Evolutionary conservation across 2,329 filamentous ascomycete genomes (phyloP), one percentile per base, ranked within the genome.

Genomic region (Epichloe aotearoae): DNA sequence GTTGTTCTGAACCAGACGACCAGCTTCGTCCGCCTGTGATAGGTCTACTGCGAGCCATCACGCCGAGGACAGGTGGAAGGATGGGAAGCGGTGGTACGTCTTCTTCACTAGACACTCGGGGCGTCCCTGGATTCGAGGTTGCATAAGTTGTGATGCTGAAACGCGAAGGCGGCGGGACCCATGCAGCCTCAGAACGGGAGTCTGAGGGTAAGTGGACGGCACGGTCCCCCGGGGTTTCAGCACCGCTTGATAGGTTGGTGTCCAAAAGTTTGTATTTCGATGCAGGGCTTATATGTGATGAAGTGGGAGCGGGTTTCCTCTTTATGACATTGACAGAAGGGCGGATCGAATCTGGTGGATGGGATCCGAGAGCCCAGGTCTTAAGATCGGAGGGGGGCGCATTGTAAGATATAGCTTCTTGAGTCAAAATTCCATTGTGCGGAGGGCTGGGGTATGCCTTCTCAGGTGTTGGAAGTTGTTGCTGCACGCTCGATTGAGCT

Each of bases 131-230:
- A 40, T 56, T 52, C 2, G 77, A 75, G 2, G 79, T 77, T 23
- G 75, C 73, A 58, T 77, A 81, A 2, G 80, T 84, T 7, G 78
- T 82, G 55, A 77, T 69, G 64, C 80, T 85, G 63, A 84, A 85
- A 44, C 77, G 76, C 46, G 80, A 84, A 2, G 69, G 64, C 5
- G 78, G 77, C 51, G 78, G 74, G 12, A 68, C 65, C 69, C 73
- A 74, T 38, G 73, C 52, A 52, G 63, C 59, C 12, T 68, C 60
- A 19, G 64, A 8, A 23, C 37, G 30, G 11, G 48, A 46, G 30
- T 45, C 53, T 23, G 45, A 41, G 41, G 62, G 52, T 38, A 47
- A 59, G 56, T 15, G 15, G 51, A 36, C 54, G 11, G 34, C 12
- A 30, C 40, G 8, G 19, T 19, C 20, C 19, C 19, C 30, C 14